Evolutionary conservation across 2,329 filamentous ascomycete genomes (phyloP).

Genomic region (Incumbomyces lentus): DNA sequence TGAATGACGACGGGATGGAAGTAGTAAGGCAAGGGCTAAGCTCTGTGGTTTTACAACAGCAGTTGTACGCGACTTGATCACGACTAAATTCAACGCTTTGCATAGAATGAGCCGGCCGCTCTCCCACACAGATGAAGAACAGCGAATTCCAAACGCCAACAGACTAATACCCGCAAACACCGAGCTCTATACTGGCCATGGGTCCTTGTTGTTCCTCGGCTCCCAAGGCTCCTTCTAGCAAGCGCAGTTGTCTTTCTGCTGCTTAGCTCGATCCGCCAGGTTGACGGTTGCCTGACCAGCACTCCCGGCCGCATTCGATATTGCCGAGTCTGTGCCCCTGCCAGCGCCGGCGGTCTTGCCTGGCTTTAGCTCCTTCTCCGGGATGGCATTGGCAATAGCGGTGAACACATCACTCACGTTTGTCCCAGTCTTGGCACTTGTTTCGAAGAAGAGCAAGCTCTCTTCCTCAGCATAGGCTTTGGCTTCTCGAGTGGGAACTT

Average conservation of each 20-base stretch:
- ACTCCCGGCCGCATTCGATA: conserved; percentile 40
- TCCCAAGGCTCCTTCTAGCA: conserved; percentile 45
- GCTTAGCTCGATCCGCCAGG: conserved; percentile 61
- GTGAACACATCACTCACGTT: conserved; percentile 96
- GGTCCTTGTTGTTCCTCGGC: too few relatives aligned
- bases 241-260: conserved; percentile 80
- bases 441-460: conserved; percentile 90
- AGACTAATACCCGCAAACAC: too few relatives aligned
- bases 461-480: conserved; percentile 93
- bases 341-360: conserved; percentile 52
- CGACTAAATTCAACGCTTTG: too few relatives aligned
- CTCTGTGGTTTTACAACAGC: too few relatives aligned
- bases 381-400: conserved; percentile 94
- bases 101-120: too few relatives aligned
- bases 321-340: conserved; percentile 46
- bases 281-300: conserved; percentile 61
- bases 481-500: conserved; percentile 83
- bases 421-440: conserved; percentile 87
- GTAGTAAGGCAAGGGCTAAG: too few relatives aligned
- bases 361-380: conserved; percentile 81
- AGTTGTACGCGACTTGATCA: too few relatives aligned
- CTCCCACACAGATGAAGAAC: background rate
- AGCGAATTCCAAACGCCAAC: background rate
- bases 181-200: too few relatives aligned
- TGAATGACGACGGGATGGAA: too few relatives aligned